A percentile compares a stretch with the other conserved stretches of the same genome.
phyloP scores from a whole-genome alignment of 805 yeast genomes.

The Clavispora carvajalis region DNA sequence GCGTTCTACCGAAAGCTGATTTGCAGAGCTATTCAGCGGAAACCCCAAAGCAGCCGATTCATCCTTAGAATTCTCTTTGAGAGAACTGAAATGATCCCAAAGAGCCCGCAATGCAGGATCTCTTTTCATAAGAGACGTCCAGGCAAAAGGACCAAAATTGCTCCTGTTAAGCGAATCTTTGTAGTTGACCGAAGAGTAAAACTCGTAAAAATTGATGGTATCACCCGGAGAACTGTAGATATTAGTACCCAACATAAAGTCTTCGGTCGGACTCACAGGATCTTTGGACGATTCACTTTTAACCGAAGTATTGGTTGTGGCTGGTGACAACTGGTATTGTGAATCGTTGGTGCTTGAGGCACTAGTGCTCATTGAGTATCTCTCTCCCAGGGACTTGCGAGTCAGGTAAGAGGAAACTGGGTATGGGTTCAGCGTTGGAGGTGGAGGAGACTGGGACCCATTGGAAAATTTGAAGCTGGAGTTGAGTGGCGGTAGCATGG shows the following conservation, averaged over 20 bases:
- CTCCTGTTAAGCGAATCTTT: slow-evolving; percentile 26
- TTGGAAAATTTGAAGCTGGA: not conserved
- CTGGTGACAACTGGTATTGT: not conserved
- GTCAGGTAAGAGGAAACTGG: not conserved
- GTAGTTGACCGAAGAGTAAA: slow-evolving; percentile 25
- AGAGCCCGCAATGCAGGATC: slow-evolving; percentile 29
- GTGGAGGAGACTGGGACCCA: not conserved
- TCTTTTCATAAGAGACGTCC: slow-evolving; percentile 32
- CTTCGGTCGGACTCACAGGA: not conserved
- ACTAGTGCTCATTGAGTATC: not conserved
- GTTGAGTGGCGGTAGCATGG: slow-evolving; percentile 1
- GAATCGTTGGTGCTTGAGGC: not conserved
- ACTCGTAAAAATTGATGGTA: slow-evolving; percentile 17
- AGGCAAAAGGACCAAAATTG: slow-evolving; percentile 35
- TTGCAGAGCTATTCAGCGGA: slow-evolving; percentile 6
- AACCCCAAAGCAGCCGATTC: slow-evolving; percentile 22
- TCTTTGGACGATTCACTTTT: not conserved
- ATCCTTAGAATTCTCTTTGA: slow-evolving; percentile 11
- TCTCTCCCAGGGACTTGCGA: not conserved
- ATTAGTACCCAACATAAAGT: slow-evolving; percentile 10
- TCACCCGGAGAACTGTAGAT: slow-evolving; percentile 8
- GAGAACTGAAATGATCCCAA: slow-evolving; percentile 26
- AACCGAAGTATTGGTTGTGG: not conserved
- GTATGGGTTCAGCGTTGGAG: not conserved
- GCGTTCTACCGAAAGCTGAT: slow-evolving; percentile 20